Conservation (phyloP, 768 basidiomycete genomes). For the Lentinus tigrinus region DNA sequence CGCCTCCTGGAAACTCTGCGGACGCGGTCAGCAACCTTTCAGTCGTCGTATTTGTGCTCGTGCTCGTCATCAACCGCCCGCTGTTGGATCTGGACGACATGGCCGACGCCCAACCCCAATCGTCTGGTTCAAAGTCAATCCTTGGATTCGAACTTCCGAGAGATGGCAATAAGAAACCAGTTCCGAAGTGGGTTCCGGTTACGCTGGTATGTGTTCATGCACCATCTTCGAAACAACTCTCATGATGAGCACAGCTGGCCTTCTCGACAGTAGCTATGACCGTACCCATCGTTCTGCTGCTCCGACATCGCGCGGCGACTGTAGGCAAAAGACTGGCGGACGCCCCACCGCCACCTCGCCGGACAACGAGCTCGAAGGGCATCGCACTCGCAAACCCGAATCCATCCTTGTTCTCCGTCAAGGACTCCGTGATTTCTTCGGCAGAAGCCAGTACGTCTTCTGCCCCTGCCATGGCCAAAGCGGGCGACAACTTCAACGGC, state of each 20-base stretch:
- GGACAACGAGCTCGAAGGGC: neutral
- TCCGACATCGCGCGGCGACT: slow-evolving; percentile 22
- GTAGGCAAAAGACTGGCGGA: slow-evolving; percentile 16
- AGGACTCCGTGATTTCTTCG: neutral
- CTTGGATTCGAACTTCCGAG: neutral
- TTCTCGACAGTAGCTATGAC: slow-evolving; percentile 32
- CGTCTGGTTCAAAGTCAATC: neutral
- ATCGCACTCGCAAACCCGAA: slow-evolving; percentile 2
- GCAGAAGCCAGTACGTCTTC: neutral
- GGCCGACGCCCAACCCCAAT: neutral
- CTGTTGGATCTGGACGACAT: too few relatives aligned
- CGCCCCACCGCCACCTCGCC: slow-evolving; percentile 20
- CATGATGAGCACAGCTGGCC: slow-evolving; percentile 23
- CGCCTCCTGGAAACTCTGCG: too few relatives aligned
- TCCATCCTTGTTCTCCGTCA: neutral
- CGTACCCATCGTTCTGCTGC: slow-evolving; percentile 30
- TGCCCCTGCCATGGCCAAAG: neutral
- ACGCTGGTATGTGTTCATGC: slow-evolving; percentile 24
- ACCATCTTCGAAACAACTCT: neutral
- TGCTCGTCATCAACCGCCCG: too few relatives aligned
- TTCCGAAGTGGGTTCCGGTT: slow-evolving; percentile 32
- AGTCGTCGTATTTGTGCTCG: too few relatives aligned
- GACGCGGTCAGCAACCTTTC: too few relatives aligned
- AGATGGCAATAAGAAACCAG: slow-evolving; percentile 11
- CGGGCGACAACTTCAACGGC: slow-evolving; percentile 43